Evolutionary conservation across 306 rosid species (phyloP), one percentile per base, ranked within the genome.

Genomic region (Vigna trinervia): DNA sequence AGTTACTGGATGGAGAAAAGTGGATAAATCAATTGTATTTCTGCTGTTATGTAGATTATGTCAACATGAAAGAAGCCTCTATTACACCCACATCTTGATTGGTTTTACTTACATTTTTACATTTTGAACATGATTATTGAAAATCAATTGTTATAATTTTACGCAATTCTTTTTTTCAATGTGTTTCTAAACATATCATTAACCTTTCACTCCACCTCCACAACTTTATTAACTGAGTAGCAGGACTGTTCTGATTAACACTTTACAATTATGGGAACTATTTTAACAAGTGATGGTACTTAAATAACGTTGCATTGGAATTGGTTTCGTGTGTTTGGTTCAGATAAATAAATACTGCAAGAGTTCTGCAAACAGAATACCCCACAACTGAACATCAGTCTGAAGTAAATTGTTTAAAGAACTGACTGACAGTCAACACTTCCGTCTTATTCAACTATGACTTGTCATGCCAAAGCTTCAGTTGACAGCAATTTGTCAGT

Each of bases 381-480:
- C 78, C 59, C 65, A 28, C 32, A 52, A 66, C 53, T 52, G 17
- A 46, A 77, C 23, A 56, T 67, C 32, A 54, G 23, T 54, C 71
- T 69, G 54, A 59, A 70, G 20, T 69, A 12, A 7, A 65, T 12
- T 50, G 63, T 34, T 51, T 19, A 53, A 65, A 53, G 57, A 50
- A 46, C 53, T n/a, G 32, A 45, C 19, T 15, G 76, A 69, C 71
- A 30, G 34, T 30, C 34, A 69, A 47, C 20, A 59, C 20, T 78
- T 69, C 38, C 4, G 52, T 28, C 70, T 68, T 56, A 53, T 45
- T 8, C 48, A 78, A 58, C 52, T 12, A 19, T 56, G 73, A 54
- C 69, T 56, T 41, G 74, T 67, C 75, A 30, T 38, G 17, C 60
- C 45, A 71, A 77, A 28, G 75, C 47, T 69, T 78, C n/a, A 78